Evolutionary conservation across 2,329 filamentous ascomycete species (phyloP).

Genomic region (Emydomyces testavorans): DNA sequence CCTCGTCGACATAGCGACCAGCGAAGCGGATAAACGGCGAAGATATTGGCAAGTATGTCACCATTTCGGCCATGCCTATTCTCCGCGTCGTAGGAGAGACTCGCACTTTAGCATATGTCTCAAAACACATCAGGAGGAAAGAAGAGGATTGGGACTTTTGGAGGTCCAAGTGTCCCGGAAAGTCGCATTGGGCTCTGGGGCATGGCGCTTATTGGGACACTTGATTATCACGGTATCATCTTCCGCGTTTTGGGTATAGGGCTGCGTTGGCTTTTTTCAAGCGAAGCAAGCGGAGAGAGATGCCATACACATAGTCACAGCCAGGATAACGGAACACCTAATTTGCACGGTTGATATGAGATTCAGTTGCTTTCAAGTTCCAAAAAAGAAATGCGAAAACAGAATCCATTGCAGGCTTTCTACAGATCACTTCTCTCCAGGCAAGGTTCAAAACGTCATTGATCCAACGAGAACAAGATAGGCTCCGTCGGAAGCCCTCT

Average conservation of each 20-base stretch:
- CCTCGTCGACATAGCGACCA: slow-evolving; percentile 39
- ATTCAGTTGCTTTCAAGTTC: slow-evolving; percentile 17
- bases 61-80: slow-evolving; percentile 40
- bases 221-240: background rate
- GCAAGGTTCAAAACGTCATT: no score
- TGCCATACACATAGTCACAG: slow-evolving; percentile 37
- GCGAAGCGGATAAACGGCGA: slow-evolving; percentile 39
- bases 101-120: slow-evolving; percentile 18
- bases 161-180: background rate
- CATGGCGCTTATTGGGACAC: background rate
- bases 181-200: background rate
- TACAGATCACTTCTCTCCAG: background rate
- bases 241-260: background rate
- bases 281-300: slow-evolving; percentile 1
- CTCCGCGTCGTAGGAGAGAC: slow-evolving; percentile 9
- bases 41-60: slow-evolving; percentile 39
- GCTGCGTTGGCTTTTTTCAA: background rate
- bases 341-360: slow-evolving; percentile 23
- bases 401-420: background rate
- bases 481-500: background rate
- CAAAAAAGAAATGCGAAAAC: background rate
- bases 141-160: background rate
- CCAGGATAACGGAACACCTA: slow-evolving; percentile 38
- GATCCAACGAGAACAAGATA: no score
- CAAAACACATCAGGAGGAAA: background rate